phyloP scores from a whole-genome alignment of 140 eudicot species.

The Senecio squalidus region DNA sequence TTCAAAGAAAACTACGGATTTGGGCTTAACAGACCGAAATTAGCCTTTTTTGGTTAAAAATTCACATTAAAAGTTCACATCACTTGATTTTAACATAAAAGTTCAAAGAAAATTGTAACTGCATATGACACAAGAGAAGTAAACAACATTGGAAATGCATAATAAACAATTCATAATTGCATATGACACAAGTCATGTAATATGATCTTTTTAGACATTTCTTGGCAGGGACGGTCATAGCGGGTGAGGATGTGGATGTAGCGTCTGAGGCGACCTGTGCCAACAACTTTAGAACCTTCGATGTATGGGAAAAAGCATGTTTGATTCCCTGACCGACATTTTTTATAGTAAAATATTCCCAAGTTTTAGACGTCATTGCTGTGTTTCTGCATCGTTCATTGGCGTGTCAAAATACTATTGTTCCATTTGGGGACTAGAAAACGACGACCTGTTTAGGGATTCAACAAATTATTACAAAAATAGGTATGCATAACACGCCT shows the following conservation, averaged over 20 bases:
- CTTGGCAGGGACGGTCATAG: slow-evolving; percentile 67
- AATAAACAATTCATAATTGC: too few species aligned
- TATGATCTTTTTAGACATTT: slow-evolving; percentile 74
- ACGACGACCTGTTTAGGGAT: neutral
- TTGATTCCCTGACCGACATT: slow-evolving; percentile 51
- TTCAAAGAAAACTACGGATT: too few species aligned
- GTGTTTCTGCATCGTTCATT: slow-evolving; percentile 24
- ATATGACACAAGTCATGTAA: slow-evolving; percentile 79
- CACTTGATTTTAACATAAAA: too few species aligned
- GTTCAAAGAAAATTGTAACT: too few species aligned
- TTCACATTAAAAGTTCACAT: too few species aligned
- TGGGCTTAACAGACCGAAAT: too few species aligned
- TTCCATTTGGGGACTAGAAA: slow-evolving; percentile 10
- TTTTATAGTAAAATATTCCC: slow-evolving; percentile 95
- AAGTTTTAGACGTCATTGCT: slow-evolving; percentile 68
- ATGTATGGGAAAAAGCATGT: slow-evolving; percentile 93
- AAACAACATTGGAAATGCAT: too few species aligned
- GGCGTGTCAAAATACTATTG: slow-evolving; percentile 23
- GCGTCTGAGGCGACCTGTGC: slow-evolving; percentile 94
- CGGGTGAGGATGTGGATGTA: too few species aligned
- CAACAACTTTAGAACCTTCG: slow-evolving; percentile 86
- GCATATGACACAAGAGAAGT: too few species aligned
- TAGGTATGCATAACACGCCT: too few species aligned
- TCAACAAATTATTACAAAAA: neutral
- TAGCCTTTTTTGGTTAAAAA: too few species aligned